Evolutionary conservation across 2,329 filamentous ascomycete genomes (phyloP), one percentile per base, ranked within the genome.

Genomic region (Exophiala bonariae): DNA sequence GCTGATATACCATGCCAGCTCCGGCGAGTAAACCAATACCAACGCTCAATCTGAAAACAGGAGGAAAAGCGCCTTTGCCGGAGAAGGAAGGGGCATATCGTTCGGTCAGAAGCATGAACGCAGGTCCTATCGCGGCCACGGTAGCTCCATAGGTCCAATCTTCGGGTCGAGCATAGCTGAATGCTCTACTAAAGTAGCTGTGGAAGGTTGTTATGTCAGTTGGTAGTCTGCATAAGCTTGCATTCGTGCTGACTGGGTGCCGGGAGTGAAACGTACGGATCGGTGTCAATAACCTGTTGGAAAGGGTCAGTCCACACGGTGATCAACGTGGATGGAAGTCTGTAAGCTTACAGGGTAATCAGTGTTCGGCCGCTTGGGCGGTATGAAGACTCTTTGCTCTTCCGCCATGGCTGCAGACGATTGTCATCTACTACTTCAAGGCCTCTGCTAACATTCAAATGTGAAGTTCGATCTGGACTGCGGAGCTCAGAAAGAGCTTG

Each of bases 211-310:
- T 60, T 63, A 34, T n/a, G 17, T 34, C 32, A 34, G 32, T 34
- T 14, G 7, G 7, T 8, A 6, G 61, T 75, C 50, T 66, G 60
- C 54, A 33, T 40, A 8, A 34, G 44, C 40, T 14, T 30, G 11
- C 18, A 7, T 9, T 32, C 17, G 38, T 32, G 36, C 31, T 22
- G 26, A 8, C 40, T 32, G 8, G 5, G 13, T 26, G n/a, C 14
- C 3, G 42, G 41, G 14, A 39, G 58, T 47, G 59, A 49, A 54
- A 71, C 85, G 67, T 91, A 96, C 91, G 93, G 93, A 73, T 99
- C 93, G 76, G 89, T 95, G 78, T 99, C 93, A 73, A 99, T 97
- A 75, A 97, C 87, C 93, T 99, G 74, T 56, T 58, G 43, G 59
- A 64, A 64, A 34, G 47, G 55, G 49, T 60, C 56, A 59, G 61